Percentiles rank a stretch among this genome's conserved stretches.
Conservation (phyloP, 2,329 filamentous ascomycete species). For the Fusarium staphyleae region DNA sequence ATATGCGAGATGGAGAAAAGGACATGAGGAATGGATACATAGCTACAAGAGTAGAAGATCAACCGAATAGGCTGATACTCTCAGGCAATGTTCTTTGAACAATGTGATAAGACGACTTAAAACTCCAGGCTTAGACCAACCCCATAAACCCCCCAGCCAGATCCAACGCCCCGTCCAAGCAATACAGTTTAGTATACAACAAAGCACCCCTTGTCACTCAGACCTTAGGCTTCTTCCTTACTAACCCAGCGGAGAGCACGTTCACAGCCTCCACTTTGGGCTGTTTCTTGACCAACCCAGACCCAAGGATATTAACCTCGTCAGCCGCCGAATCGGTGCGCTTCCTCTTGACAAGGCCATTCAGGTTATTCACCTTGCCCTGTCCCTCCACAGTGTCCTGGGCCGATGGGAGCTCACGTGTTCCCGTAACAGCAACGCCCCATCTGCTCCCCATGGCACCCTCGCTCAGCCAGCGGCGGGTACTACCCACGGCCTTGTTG, state of each 20-base stretch:
- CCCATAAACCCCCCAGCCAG: not conserved
- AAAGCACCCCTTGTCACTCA: not conserved
- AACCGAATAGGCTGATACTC: too few species aligned
- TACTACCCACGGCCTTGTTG: constrained; percentile 69
- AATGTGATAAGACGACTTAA: constrained; percentile 7
- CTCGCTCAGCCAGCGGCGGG: constrained; percentile 73
- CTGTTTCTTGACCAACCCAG: constrained; percentile 62
- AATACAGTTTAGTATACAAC: constrained; percentile 4
- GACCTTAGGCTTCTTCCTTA: constrained; percentile 65
- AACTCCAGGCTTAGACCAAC: constrained; percentile 28
- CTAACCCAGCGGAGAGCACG: constrained; percentile 56
- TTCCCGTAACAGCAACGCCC: constrained; percentile 60
- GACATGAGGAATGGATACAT: not conserved
- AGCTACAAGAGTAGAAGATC: too few species aligned
- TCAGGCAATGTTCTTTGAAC: constrained; percentile 2
- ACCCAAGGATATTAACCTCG: constrained; percentile 56
- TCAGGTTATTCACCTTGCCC: constrained; percentile 54
- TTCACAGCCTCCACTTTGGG: constrained; percentile 56
- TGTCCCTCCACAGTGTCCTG: constrained; percentile 14
- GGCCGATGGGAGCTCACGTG: constrained; percentile 38
- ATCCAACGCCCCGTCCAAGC: constrained; percentile 14
- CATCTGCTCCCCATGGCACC: constrained; percentile 62
- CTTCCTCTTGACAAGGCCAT: constrained; percentile 58
- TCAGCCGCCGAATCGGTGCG: constrained; percentile 42
- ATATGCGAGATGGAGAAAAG: not conserved